Evolutionary conservation across 1,284 basidiomycete species (phyloP), one percentile per base, ranked within the genome.

Genomic region (Pseudozyma pruni): DNA sequence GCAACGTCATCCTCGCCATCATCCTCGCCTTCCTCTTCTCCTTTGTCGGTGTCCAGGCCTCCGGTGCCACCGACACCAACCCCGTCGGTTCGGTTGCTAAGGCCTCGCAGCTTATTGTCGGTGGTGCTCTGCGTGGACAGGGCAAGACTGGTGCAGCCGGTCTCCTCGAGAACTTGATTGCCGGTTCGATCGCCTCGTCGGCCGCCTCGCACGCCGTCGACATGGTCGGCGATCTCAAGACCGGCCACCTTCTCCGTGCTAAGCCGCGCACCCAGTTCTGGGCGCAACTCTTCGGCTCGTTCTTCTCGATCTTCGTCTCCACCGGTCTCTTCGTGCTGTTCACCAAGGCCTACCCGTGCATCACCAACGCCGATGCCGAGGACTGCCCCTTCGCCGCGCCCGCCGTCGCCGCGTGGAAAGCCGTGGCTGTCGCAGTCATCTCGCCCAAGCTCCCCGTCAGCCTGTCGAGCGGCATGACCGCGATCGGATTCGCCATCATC

Each of bases 221-320:
- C 80, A 90, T 90, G 89, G 88, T 88, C 60, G 87, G 89, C 58
- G 90, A 90, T 74, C 83, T 90, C 72, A 90, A 90, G 84, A 89
- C 90, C 8, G 88, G 88, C 56, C 89, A 89, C 81, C 85, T 90
- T 54, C 85, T 90, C 13, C 85, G 89, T 41, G 88, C 89, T 25
- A 88, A 87, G 72, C 89, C 89, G 19, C 85, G 83, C 60, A 87
- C 87, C 77, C 88, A 90, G 83, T 90, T 90, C 81, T 84, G 87
- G 72, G 88, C 88, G 10, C 75, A 77, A 61, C 31, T 70, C 34
- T 89, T 67, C 17, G 78, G 76, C 13, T 75, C 72, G 6, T 55
- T 78, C 54, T 73, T 44, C 40, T 67, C 72, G 19, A 78, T 70
- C 47, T 62, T 66, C 44, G 50, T 75, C 20, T 62, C 59, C 29